These are phyloP conservation scores for Ceratocystis papillata DNA, from an alignment of 2,329 filamentous ascomycete genomes.

Conservation along the genomic window DNA sequence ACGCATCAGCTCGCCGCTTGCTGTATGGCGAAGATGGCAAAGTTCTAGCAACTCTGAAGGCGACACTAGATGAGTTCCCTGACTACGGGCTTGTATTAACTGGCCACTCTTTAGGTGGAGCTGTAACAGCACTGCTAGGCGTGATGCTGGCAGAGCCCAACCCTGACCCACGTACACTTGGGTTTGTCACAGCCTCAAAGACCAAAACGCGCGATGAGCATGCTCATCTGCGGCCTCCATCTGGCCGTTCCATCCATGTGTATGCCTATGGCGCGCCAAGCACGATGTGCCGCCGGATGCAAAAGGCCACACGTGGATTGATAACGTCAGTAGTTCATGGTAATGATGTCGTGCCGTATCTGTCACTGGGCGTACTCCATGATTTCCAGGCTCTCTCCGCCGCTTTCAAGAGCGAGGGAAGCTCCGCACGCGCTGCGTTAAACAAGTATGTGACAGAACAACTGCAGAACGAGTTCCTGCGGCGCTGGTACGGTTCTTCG, in stretches of 20 bases:
- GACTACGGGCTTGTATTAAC: conserved; percentile 61
- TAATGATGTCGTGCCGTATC: conserved; percentile 60
- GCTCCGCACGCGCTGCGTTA: conserved; percentile 55
- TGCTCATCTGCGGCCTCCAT: conserved; percentile 35
- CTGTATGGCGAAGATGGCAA: conserved; percentile 56
- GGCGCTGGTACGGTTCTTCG: conserved; percentile 48
- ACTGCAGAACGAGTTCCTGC: conserved; percentile 49
- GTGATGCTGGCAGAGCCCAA: conserved; percentile 59
- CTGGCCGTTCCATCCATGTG: conserved; percentile 62
- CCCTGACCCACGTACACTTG: conserved; percentile 35
- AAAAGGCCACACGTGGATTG: conserved; percentile 58
- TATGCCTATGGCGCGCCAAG: conserved; percentile 69
- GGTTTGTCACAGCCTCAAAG: conserved; percentile 51
- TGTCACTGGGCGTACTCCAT: conserved; percentile 63
- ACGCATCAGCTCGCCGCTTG: conserved; percentile 57
- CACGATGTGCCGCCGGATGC: conserved; percentile 58
- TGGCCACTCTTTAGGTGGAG: conserved; percentile 59
- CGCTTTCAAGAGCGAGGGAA: conserved; percentile 61
- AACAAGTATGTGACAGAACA: conserved; percentile 55
- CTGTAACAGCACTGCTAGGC: conserved; percentile 58
- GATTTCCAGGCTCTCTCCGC: conserved; percentile 63
- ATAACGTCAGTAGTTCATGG: conserved; percentile 66
- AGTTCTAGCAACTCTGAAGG: conserved; percentile 54
- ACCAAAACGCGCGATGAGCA: conserved; percentile 27
- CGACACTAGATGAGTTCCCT: conserved; percentile 53